Conservation (phyloP, 179 eudicot genomes). For the Amaranthus tricolor region DNA sequence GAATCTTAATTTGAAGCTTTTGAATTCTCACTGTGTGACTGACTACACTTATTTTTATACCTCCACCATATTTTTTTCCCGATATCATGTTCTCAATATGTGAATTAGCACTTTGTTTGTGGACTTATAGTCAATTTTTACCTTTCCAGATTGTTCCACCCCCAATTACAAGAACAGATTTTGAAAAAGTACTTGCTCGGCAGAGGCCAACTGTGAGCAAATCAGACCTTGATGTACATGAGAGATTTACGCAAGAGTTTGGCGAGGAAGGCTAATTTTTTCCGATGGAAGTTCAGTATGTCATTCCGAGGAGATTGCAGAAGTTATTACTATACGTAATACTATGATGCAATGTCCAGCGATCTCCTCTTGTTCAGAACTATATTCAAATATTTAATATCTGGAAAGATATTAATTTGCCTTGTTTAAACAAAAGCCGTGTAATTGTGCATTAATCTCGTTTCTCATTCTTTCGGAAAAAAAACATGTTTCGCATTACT, state of each 20-base stretch:
- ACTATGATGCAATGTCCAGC: slow-evolving; percentile 2
- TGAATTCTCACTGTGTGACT: background rate
- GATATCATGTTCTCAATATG: background rate
- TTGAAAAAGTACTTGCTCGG: slow-evolving; percentile 88
- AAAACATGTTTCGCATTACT: background rate
- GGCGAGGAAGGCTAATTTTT: slow-evolving; percentile 87
- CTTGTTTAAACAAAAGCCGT: slow-evolving; percentile 9
- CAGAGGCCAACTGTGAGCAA: slow-evolving; percentile 98
- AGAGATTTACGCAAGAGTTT: slow-evolving; percentile 87
- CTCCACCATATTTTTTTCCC: background rate
- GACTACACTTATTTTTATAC: background rate
- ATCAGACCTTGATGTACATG: slow-evolving; percentile 88
- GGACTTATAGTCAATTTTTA: background rate
- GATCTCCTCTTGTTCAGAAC: slow-evolving; percentile 17
- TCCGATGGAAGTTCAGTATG: background rate
- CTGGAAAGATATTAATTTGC: slow-evolving; percentile 25
- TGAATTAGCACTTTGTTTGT: background rate
- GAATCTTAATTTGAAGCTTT: background rate
- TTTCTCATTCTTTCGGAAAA: background rate
- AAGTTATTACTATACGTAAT: slow-evolving; percentile 27
- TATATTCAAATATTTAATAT: slow-evolving; percentile 18
- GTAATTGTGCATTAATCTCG: slow-evolving; percentile 13
- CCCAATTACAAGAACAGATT: slow-evolving; percentile 75
- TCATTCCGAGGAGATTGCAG: slow-evolving; percentile 1
- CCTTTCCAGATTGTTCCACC: slow-evolving; percentile 79